phyloP scores from a whole-genome alignment of 148 eudicot species.

The Chenopodium suecicum region DNA sequence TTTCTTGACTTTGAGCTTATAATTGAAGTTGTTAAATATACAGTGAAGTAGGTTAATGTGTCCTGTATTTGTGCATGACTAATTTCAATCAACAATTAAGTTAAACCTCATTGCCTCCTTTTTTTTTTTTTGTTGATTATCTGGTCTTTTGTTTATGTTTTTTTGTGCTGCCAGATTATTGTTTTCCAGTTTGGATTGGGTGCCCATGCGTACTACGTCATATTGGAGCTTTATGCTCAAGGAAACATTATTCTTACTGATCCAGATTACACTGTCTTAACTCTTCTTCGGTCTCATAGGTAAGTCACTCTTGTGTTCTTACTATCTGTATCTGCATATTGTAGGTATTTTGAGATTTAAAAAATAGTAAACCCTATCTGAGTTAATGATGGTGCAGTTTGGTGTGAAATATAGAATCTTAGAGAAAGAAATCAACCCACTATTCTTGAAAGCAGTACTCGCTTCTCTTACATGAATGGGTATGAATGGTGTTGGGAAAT shows the following conservation, averaged over 20 bases:
- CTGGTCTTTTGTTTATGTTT: neutral
- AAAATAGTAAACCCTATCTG: neutral
- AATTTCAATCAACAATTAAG: neutral
- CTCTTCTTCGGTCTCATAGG: slow-evolving; percentile 99
- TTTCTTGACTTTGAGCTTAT: neutral
- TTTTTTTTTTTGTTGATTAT: neutral
- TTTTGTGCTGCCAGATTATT: slow-evolving; percentile 53
- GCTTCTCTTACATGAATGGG: neutral
- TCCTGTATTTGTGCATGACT: neutral
- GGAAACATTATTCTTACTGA: slow-evolving; percentile 93
- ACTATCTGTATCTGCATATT: neutral
- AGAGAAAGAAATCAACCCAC: neutral
- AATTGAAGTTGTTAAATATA: neutral
- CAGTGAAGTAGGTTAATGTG: neutral
- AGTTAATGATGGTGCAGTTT: neutral
- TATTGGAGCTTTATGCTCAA: slow-evolving; percentile 95
- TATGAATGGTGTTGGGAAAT: neutral
- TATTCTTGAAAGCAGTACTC: neutral
- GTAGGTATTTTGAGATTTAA: neutral
- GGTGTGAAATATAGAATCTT: neutral
- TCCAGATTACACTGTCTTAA: slow-evolving; percentile 76
- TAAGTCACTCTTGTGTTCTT: slow-evolving; percentile 30
- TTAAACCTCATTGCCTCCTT: neutral
- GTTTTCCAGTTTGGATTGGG: slow-evolving; percentile 95
- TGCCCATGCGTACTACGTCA: slow-evolving; percentile 76